A percentile compares a stretch with the other conserved stretches of the same genome.
Evolutionary conservation across 208 protist species (phyloP).

Genomic region (Leishmania tarentolae): DNA sequence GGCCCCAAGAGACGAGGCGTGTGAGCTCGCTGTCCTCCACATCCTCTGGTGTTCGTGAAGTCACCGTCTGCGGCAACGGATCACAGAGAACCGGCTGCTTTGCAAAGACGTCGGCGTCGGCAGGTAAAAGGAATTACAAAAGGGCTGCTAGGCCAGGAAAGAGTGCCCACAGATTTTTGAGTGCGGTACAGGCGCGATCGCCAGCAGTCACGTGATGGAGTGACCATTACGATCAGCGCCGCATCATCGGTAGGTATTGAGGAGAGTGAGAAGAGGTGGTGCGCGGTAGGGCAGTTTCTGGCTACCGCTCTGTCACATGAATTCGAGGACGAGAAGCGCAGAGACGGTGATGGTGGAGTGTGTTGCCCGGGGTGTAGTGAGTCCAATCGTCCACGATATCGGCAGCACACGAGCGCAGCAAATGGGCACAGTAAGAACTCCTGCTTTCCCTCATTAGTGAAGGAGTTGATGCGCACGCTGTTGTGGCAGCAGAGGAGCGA

Average conservation of each 20-base stretch:
- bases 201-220: background rate
- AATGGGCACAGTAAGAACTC: background rate
- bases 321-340: background rate
- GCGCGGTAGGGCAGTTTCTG: background rate
- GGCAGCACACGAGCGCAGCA: background rate
- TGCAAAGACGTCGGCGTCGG: background rate
- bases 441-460: background rate
- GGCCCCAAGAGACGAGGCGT: background rate
- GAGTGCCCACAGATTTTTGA: slow-evolving; percentile 14
- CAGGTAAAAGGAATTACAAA: background rate
- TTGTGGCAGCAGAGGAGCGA: background rate
- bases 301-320: background rate
- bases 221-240: background rate
- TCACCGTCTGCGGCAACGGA: slow-evolving; percentile 6
- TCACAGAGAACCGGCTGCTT: slow-evolving; percentile 9
- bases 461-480: background rate
- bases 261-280: background rate
- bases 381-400: too few relatives aligned
- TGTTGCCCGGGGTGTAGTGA: background rate
- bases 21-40: slow-evolving; percentile 7
- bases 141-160: slow-evolving; percentile 17
- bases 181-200: slow-evolving; percentile 1
- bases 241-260: background rate
- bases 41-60: background rate
- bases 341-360: background rate